These are phyloP conservation scores for Salix brachista DNA, from an alignment of 345 rosid genomes.

Conservation along the genomic window DNA sequence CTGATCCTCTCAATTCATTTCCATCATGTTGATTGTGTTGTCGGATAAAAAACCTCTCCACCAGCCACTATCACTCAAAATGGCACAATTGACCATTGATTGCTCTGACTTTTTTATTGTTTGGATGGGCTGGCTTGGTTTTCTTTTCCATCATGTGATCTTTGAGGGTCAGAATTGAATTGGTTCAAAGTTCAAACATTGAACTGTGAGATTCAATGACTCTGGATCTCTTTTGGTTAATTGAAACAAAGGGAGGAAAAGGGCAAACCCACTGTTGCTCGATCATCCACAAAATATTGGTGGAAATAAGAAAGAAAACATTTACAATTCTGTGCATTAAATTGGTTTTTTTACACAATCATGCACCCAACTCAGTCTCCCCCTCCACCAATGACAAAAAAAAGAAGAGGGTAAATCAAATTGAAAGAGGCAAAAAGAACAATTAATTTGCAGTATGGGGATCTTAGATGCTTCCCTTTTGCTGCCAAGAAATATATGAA, in stretches of 20 bases:
- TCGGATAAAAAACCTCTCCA: too few species aligned
- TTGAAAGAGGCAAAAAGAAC: not conserved
- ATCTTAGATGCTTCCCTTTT: not conserved
- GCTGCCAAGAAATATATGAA: not conserved
- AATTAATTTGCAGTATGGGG: too few species aligned
- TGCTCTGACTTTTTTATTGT: too few species aligned
- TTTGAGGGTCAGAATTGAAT: too few species aligned
- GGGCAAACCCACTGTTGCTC: not conserved
- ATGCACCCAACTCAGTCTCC: not conserved
- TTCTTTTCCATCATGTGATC: too few species aligned
- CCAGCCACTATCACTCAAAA: too few species aligned
- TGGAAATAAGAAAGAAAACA: not conserved
- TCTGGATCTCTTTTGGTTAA: not conserved
- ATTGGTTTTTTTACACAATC: not conserved
- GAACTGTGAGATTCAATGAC: not conserved
- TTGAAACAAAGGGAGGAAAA: not conserved
- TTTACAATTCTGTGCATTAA: not conserved
- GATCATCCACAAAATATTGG: not conserved
- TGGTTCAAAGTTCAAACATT: not conserved
- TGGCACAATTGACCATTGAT: too few species aligned
- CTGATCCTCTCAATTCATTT: too few species aligned
- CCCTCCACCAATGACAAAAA: not conserved
- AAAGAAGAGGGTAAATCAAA: not conserved
- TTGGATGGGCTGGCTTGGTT: too few species aligned
- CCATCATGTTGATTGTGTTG: too few species aligned